Evolutionary conservation across 1,284 basidiomycete species (phyloP), one percentile per base, ranked within the genome.

Genomic region (Trametes polyzona): DNA sequence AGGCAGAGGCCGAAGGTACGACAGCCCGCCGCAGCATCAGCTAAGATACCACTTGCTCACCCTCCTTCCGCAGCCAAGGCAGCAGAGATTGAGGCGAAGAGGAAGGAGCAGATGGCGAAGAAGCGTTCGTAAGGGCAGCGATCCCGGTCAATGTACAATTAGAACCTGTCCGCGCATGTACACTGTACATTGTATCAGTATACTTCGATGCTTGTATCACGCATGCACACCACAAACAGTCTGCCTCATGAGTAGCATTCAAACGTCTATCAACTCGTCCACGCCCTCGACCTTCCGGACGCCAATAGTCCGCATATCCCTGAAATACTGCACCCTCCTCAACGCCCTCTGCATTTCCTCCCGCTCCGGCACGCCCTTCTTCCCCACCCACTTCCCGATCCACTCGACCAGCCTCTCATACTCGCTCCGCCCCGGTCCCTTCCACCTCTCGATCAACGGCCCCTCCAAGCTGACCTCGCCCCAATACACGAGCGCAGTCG

Each of bases 1-100:
- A 91, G 74, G 93, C 93, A 1, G 94, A 95, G 70, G 80, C 86
- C 12, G 92, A 93, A 67, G 91, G 90, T 90, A 49, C 27, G 78
- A 6, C 39, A 10, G 5, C 43, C 32, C 27, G 41, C 7, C 14
- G 48, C 35, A 32, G 1, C 6, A 19, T n/a, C 21, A 23, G 32
- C 8, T 32, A 16, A 9, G 41, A 32, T n/a, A 42, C 37, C 32
- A 19, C 17, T 61, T 49, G 54, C 35, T 46, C 11, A 44, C 14
- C 32, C 19, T 41, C 27, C 17, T 30, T 23, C n/a, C 26, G 11
- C 55, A 83, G 81, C 75, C 42, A 82, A 76, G 64, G 69, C 74
- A 8, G 74, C 76, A 14, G 80, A 79, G 51, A 36, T 74, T 32
- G 77, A 80, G 51, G 73, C 74, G 8, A 80, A 78, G 72, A 73